phyloP scores from a whole-genome alignment of 768 basidiomycete species.

The Kwoniella sp. region DNA sequence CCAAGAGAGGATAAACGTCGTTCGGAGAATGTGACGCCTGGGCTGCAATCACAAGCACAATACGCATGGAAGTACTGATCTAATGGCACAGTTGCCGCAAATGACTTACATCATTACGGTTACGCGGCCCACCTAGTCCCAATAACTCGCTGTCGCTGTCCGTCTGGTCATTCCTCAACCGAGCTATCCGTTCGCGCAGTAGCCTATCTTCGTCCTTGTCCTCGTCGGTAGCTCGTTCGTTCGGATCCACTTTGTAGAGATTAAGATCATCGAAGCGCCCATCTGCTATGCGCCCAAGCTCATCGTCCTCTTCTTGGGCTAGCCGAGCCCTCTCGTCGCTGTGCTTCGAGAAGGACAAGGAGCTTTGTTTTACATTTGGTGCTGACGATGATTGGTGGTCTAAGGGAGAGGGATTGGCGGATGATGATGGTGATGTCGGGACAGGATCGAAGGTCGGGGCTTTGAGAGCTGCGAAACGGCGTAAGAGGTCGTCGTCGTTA shows the following conservation, averaged over 20 bases:
- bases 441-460: conserved; percentile 7
- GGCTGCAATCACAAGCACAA: too few relatives aligned
- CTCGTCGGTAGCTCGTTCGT: not conserved
- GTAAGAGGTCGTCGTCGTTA: conserved; percentile 32
- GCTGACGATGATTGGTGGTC: too few relatives aligned
- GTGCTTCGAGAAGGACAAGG: not conserved
- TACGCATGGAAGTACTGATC: too few relatives aligned
- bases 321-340: conserved; percentile 1
- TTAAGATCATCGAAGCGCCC: conserved; percentile 15
- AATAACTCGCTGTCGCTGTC: too few relatives aligned
- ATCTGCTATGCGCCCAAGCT: conserved; percentile 37
- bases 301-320: conserved; percentile 37
- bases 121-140: too few relatives aligned
- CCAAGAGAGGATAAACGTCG: too few relatives aligned
- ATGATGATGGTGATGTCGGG: not conserved
- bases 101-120: too few relatives aligned
- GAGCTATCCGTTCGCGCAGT: conserved; percentile 14
- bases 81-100: too few relatives aligned
- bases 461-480: conserved; percentile 38
- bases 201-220: conserved; percentile 6
- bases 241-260: not conserved
- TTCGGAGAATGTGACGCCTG: too few relatives aligned
- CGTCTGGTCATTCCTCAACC: conserved; percentile 1
- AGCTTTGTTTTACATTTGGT: not conserved
- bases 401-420: too few relatives aligned